Evolutionary conservation across 345 rosid genomes (phyloP).

Genomic region (Eucalyptus regnans): DNA sequence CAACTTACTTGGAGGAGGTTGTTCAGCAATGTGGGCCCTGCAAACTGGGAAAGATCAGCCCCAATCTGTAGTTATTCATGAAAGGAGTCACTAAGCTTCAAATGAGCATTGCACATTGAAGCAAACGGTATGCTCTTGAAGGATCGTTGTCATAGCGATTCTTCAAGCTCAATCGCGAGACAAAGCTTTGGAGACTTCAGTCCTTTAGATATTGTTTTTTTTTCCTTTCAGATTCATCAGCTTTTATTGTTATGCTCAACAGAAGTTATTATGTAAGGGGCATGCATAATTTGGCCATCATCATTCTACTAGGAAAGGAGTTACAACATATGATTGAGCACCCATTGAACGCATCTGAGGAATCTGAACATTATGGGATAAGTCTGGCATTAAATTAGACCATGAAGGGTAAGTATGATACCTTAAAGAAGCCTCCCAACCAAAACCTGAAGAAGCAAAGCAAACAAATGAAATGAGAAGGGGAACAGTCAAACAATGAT

Average conservation of each 20-base stretch:
- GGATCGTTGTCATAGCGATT: background rate
- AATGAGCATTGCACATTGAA: background rate
- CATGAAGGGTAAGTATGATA: constrained; percentile 1
- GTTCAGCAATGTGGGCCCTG: constrained; percentile 74
- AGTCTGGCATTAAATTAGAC: background rate
- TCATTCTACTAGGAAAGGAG: background rate
- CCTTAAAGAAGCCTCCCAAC: constrained; percentile 88
- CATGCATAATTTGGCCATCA: background rate
- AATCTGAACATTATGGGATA: background rate
- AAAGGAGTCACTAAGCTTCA: constrained; percentile 6
- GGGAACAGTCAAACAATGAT: background rate
- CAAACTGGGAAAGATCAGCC: constrained; percentile 73
- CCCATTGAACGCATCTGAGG: background rate
- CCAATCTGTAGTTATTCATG: constrained; percentile 47
- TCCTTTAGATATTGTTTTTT: background rate
- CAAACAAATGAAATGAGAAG: background rate
- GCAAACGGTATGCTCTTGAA: background rate
- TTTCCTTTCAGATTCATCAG: background rate
- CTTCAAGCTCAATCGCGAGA: background rate
- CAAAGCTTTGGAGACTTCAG: background rate
- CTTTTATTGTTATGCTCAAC: background rate
- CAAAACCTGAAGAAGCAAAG: constrained; percentile 53
- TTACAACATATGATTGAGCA: background rate
- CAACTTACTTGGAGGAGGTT: constrained; percentile 65
- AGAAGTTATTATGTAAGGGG: background rate